Percentiles rank a stretch among this genome's conserved stretches.
phyloP scores from a whole-genome alignment of 768 basidiomycete species.

The Leccinellum luteum region DNA sequence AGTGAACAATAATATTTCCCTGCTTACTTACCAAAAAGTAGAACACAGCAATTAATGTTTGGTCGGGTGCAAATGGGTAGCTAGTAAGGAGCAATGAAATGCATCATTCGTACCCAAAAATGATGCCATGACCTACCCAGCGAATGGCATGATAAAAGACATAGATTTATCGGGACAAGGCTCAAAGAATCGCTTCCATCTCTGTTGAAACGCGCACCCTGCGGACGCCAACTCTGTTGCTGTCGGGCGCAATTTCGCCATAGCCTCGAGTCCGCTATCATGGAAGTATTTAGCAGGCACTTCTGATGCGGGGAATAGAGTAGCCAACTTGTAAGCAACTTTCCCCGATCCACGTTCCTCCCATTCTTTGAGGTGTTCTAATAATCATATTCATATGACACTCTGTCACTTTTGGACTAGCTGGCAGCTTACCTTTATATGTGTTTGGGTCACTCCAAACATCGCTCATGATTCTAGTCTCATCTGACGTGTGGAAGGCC shows the following conservation, averaged over 20 bases:
- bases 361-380: slow-evolving; percentile 35
- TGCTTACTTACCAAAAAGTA: slow-evolving; percentile 34
- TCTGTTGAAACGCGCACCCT: slow-evolving; percentile 41
- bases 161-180: slow-evolving; percentile 55
- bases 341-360: slow-evolving; percentile 41
- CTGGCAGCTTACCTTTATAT: background rate
- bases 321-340: slow-evolving; percentile 52
- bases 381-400: background rate
- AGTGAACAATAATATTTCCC: background rate
- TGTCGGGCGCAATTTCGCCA: slow-evolving; percentile 53
- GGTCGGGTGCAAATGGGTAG: slow-evolving; percentile 19
- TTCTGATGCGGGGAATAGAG: background rate
- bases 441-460: background rate
- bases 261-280: slow-evolving; percentile 49
- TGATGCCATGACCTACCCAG: slow-evolving; percentile 35
- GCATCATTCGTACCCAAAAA: background rate
- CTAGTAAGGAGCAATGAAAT: slow-evolving; percentile 14
- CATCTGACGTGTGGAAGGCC: background rate
- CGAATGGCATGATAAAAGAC: slow-evolving; percentile 38
- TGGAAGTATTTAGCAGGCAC: background rate
- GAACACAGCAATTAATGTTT: slow-evolving; percentile 26
- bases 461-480: background rate
- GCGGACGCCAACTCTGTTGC: slow-evolving; percentile 46
- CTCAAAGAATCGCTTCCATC: slow-evolving; percentile 54
- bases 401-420: background rate